Evolutionary conservation across 1,284 basidiomycete genomes (phyloP), one percentile per base, ranked within the genome.

Genomic region (Coniferiporia sulphurascens): DNA sequence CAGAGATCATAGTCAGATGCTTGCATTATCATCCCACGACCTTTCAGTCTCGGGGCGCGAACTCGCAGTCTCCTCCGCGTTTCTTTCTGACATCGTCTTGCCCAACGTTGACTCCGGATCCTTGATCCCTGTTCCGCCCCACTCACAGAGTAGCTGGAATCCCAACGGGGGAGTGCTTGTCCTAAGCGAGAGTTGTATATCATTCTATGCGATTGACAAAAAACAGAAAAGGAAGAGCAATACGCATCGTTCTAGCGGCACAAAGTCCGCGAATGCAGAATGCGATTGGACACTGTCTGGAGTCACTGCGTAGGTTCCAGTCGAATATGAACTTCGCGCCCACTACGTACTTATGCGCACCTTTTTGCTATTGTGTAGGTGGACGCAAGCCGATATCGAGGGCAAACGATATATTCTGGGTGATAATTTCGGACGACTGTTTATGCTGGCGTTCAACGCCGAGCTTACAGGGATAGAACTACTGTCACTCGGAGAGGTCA

Each of bases 391-490:
- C 34, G 80, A 80, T 52, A 70, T 71, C 19, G 72, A 73, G 44
- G 69, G 76, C 12, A 69, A 75, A 13, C 76, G 80, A 43, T 82
- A 86, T 58, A 69, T 96, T 15, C 72, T 95, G 12, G 89, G 90
- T 1, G 94, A 96, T 67, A 76, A 77, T n/a, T 89, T 81, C 66
- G 94, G 94, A 15, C 81, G 83, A 54, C 75, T 93, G 10, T 81
- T 83, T 0, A 74, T 91, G 64, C 72, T 95, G 15, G 80, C 81
- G 4, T 70, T 90, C 59, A 77, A 84, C 38, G 63, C 77, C 4
- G 71, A 73, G 21, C 72, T 73, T 6, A 70, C 77, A 34, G 76
- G 74, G 0, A 74, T 95, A n/a, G 73, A 80, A 2, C 75, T 88
- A 5, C 66, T 87, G 15, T 85, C 88, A 35, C 73, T 94, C 5